Percentiles rank a stretch among this genome's conserved stretches.
Evolutionary conservation across 1,284 basidiomycete genomes (phyloP).

Genomic region (Agaricales sp.): DNA sequence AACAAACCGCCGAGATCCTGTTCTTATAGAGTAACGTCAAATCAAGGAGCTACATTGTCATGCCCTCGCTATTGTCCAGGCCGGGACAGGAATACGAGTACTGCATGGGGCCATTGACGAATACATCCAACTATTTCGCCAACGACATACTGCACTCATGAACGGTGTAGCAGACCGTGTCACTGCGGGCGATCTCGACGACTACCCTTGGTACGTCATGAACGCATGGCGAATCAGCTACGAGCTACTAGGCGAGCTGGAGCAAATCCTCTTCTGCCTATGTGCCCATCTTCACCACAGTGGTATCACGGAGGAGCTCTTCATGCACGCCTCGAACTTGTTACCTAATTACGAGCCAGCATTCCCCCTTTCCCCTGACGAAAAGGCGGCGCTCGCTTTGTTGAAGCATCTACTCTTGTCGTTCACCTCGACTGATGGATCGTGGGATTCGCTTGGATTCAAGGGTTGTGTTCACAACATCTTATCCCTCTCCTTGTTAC

Average conservation of each 20-base stretch:
- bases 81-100: background rate
- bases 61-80: too few species aligned
- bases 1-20: too few species aligned
- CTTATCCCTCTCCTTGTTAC: background rate
- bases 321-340: background rate
- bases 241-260: background rate
- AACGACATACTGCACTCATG: background rate
- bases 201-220: background rate
- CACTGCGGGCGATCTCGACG: background rate
- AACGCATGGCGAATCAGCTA: background rate
- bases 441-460: background rate
- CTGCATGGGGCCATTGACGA: background rate
- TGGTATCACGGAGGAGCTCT: background rate
- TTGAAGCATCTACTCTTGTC: background rate
- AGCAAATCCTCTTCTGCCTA: background rate
- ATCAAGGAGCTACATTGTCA: background rate
- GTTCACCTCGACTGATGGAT: background rate
- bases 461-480: background rate
- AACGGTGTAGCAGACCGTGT: background rate
- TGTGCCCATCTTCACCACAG: too few species aligned
- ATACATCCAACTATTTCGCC: background rate
- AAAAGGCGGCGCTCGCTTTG: too few species aligned
- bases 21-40: too few species aligned
- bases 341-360: background rate
- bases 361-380: too few species aligned